Evolutionary conservation across 257 asterid genomes (phyloP), one percentile per base, ranked within the genome.

Genomic region (Echium plantagineum): DNA sequence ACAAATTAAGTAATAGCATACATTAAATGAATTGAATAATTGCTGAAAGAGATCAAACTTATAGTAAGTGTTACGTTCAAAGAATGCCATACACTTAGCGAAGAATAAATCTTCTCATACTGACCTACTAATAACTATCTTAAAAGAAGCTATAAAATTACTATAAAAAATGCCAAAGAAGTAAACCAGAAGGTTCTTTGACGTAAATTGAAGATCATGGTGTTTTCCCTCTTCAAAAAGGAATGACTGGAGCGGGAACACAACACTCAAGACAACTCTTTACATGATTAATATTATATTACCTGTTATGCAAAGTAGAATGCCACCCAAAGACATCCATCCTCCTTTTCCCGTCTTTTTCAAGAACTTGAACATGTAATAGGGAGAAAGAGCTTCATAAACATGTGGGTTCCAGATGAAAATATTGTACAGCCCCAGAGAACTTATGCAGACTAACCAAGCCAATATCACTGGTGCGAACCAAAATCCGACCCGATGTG

Each of bases 241-340:
- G 15, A 20, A 35, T n/a, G 18, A 15, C 19, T n/a, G 56, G 10
- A 52, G 56, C 56, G 5, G 10, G 21, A 20, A 18, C 15, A 17
- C 19, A 52, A 52, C 21, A 7, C 19, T 54, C 46, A 30, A 18
- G 30, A 12, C 13, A 16, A 20, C 16, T 12, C 42, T 52, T 31
- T 42, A 20, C 51, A 32, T 17, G 24, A 21, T 4, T 53, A 6
- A n/a, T n/a, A 4, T 3, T 12, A 18, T 56, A 49, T 71, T 83
- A 90, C 98, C 98, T 67, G 98, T 90, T 65, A 90, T 90, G 85
- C 98, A 90, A 69, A 90, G 73, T 24, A 90, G 91, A 62, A 91
- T 85, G 58, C 98, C 98, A 52, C 98, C 98, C 71, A 91, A 72
- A 65, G 98, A 91, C 98, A 87, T 91, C 98, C 98, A 91, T 57